These are phyloP conservation scores for Rutstroemia sp. DNA, from an alignment of 2,329 filamentous ascomycete species.

Conservation along the genomic window DNA sequence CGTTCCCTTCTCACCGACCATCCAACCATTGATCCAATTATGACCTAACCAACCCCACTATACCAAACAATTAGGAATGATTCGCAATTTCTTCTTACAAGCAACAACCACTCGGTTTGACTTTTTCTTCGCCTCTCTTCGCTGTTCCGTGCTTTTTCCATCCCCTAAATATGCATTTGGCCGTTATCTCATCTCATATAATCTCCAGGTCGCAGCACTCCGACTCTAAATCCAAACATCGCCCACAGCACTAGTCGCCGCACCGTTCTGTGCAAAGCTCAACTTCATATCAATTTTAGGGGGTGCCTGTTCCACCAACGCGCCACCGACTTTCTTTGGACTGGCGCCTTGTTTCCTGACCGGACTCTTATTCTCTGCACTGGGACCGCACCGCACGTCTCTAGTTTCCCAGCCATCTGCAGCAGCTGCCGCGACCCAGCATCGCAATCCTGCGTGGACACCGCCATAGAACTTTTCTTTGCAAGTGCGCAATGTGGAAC, in stretches of 20 bases:
- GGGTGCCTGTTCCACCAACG: constrained; percentile 10
- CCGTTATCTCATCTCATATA: background rate
- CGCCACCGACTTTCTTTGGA: constrained; percentile 15
- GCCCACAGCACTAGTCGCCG: constrained; percentile 2
- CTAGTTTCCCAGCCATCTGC: constrained; percentile 85
- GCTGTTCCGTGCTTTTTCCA: background rate
- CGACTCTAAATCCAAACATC: constrained; percentile 21
- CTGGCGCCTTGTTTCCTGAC: constrained; percentile 35
- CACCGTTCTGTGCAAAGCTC: constrained; percentile 20
- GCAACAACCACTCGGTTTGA: background rate
- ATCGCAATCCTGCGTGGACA: constrained; percentile 80
- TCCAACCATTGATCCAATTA: background rate
- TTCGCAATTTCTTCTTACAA: background rate
- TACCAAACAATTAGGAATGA: background rate
- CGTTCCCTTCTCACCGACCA: background rate
- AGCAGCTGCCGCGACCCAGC: constrained; percentile 80
- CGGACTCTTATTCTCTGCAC: constrained; percentile 35
- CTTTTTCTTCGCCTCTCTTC: background rate
- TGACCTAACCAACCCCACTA: background rate
- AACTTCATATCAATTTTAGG: constrained; percentile 29
- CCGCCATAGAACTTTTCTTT: constrained; percentile 97
- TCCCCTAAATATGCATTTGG: too few relatives aligned
- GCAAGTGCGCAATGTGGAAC: constrained; percentile 75
- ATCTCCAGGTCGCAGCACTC: background rate
- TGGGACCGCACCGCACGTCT: constrained; percentile 69